Evolutionary conservation across 768 basidiomycete species (phyloP).

Genomic region (Lanmaoa pseudosensibilis): DNA sequence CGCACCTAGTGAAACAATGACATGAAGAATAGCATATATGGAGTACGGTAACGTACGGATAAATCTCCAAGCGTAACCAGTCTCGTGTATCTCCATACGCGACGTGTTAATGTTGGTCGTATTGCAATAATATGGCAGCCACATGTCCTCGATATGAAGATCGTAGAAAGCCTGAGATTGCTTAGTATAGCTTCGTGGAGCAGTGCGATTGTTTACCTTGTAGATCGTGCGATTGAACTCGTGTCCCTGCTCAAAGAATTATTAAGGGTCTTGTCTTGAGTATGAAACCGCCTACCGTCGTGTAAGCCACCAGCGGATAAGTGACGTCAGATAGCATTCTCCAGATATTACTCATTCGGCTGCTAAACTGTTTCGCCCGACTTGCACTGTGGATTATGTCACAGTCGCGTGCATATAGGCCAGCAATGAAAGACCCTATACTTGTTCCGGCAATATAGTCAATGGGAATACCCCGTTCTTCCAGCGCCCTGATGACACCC

Average conservation of each 20-base stretch:
- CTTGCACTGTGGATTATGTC: constrained; percentile 84
- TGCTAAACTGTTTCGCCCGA: constrained; percentile 88
- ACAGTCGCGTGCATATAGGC: constrained; percentile 91
- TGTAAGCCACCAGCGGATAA: constrained; percentile 75
- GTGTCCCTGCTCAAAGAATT: constrained; percentile 63
- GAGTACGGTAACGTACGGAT: constrained; percentile 55
- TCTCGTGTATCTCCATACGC: constrained; percentile 95
- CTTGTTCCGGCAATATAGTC: constrained; percentile 95
- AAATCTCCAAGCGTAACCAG: constrained; percentile 98
- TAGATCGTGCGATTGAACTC: constrained; percentile 95
- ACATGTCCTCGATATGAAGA: constrained; percentile 96
- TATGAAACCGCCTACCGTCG: constrained; percentile 48
- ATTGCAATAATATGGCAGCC: constrained; percentile 98
- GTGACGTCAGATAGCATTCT: constrained; percentile 89
- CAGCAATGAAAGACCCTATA: constrained; percentile 91
- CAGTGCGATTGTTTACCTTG: constrained; percentile 51
- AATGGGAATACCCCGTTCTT: constrained; percentile 90
- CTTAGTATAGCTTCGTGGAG: constrained; percentile 7
- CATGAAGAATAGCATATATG: constrained; percentile 1
- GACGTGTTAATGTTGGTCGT: constrained; percentile 97
- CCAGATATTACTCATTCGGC: constrained; percentile 93
- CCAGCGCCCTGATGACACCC: constrained; percentile 91
- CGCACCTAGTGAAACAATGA: constrained; percentile 55
- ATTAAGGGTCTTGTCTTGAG: not conserved
- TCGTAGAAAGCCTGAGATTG: constrained; percentile 77